Evolutionary conservation across 148 eudicot species (phyloP).

Genomic region (Polygonum aviculare): DNA sequence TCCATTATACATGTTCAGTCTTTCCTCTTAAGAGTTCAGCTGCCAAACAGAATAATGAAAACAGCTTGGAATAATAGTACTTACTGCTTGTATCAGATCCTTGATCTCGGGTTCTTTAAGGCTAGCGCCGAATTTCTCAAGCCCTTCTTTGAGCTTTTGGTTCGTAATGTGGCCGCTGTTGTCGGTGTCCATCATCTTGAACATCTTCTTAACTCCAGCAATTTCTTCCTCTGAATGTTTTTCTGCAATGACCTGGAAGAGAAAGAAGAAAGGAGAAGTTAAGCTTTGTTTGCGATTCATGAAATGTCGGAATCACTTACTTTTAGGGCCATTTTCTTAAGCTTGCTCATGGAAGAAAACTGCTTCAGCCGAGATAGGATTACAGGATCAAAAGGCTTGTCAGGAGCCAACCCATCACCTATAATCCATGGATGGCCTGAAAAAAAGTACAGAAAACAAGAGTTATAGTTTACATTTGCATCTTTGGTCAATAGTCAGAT

Average conservation of each 20-base stretch:
- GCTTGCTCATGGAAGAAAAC: conserved; percentile 88
- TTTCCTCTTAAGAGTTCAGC: background rate
- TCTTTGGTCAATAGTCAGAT: too few relatives aligned
- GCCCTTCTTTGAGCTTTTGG: conserved; percentile 78
- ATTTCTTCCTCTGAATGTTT: conserved; percentile 80
- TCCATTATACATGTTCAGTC: background rate
- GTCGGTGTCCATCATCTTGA: conserved; percentile 70
- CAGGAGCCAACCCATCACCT: conserved; percentile 75
- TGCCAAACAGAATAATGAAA: background rate
- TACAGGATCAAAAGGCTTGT: conserved; percentile 84
- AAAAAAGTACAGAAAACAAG: background rate
- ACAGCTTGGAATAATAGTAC: conserved; percentile 9
- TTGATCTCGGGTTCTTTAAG: conserved; percentile 67
- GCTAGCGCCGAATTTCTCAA: conserved; percentile 56
- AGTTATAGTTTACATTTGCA: background rate
- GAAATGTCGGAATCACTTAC: conserved; percentile 23
- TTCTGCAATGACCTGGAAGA: conserved; percentile 72
- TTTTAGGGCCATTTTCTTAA: conserved; percentile 88
- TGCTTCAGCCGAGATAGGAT: conserved; percentile 64
- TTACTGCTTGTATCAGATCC: conserved; percentile 70
- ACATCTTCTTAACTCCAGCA: conserved; percentile 76
- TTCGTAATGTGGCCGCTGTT: conserved; percentile 78
- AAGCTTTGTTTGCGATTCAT: background rate
- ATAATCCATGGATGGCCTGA: conserved; percentile 95
- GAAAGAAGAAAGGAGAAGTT: background rate